phyloP scores from a whole-genome alignment of 2,329 filamentous ascomycete genomes.

The Dactylellina leptospora region DNA sequence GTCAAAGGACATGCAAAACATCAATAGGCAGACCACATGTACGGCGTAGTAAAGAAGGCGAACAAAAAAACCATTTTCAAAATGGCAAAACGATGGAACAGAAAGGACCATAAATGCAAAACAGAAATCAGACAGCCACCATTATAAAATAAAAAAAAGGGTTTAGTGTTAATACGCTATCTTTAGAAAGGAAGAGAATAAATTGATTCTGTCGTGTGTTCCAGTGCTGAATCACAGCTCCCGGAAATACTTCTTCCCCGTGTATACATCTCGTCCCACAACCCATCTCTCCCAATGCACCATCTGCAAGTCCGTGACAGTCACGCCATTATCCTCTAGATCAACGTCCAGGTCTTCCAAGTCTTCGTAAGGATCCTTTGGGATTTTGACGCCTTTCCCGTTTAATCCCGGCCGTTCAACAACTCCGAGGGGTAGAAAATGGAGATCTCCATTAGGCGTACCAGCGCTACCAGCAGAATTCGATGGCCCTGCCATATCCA shows the following conservation, averaged over 20 bases:
- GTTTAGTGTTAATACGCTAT: constrained; percentile 41
- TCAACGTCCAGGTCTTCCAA: constrained; percentile 55
- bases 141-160: constrained; percentile 20
- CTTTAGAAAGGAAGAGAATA: constrained; percentile 41
- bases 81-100: too few species aligned
- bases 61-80: background rate
- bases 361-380: constrained; percentile 43
- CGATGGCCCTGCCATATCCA: constrained; percentile 43
- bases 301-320: constrained; percentile 56
- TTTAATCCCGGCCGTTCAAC: constrained; percentile 45
- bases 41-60: constrained; percentile 6
- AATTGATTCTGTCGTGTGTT: constrained; percentile 25
- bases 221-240: constrained; percentile 47
- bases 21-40: background rate
- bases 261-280: constrained; percentile 56
- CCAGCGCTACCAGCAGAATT: constrained; percentile 7
- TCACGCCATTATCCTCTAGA: constrained; percentile 55
- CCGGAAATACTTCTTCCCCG: constrained; percentile 55
- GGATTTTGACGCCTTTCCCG: constrained; percentile 36
- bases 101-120: constrained; percentile 9
- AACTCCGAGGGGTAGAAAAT: constrained; percentile 49
- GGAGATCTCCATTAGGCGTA: constrained; percentile 31
- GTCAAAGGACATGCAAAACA: constrained; percentile 2
- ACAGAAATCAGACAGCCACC: constrained; percentile 20
- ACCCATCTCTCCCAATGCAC: constrained; percentile 57